phyloP scores from a whole-genome alignment of 768 basidiomycete species.

The Naganishia kalamii region DNA sequence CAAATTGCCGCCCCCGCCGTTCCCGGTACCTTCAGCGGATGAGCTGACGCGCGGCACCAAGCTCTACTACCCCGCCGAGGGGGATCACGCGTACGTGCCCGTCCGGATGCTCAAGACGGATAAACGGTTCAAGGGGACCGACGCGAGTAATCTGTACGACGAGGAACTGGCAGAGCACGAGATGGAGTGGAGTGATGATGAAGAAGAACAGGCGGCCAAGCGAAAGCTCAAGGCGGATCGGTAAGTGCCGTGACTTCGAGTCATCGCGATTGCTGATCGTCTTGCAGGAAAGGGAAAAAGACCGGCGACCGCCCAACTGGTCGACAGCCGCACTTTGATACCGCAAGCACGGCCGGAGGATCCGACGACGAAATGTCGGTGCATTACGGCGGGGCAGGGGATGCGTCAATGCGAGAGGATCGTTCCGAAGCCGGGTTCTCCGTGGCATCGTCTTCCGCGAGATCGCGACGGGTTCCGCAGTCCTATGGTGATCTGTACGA shows the following conservation, averaged over 20 bases:
- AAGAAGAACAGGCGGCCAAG: slow-evolving; percentile 72
- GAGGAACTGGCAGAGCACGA: slow-evolving; percentile 89
- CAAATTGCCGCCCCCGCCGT: slow-evolving; percentile 62
- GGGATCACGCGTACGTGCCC: slow-evolving; percentile 72
- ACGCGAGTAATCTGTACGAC: slow-evolving; percentile 89
- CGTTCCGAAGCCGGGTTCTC: slow-evolving; percentile 10
- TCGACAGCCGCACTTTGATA: slow-evolving; percentile 11
- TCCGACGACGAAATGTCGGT: slow-evolving; percentile 16
- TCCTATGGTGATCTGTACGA: slow-evolving; percentile 16
- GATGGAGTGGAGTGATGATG: slow-evolving; percentile 91
- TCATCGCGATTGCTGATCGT: too few species aligned
- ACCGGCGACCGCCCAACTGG: neutral
- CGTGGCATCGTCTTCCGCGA: slow-evolving; percentile 6
- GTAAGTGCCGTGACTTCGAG: neutral
- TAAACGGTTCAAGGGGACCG: slow-evolving; percentile 67
- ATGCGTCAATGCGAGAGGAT: slow-evolving; percentile 1
- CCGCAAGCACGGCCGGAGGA: slow-evolving; percentile 1
- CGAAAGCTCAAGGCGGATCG: slow-evolving; percentile 51
- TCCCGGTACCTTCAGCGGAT: slow-evolving; percentile 34
- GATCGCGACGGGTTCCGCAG: neutral
- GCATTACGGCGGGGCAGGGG: slow-evolving; percentile 3
- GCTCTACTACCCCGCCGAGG: slow-evolving; percentile 70
- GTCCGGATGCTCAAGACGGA: slow-evolving; percentile 58
- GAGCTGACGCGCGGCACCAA: slow-evolving; percentile 43
- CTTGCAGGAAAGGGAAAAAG: slow-evolving; percentile 1